Conservation (phyloP, 163 green algal species). For the Volvox carteri region DNA sequence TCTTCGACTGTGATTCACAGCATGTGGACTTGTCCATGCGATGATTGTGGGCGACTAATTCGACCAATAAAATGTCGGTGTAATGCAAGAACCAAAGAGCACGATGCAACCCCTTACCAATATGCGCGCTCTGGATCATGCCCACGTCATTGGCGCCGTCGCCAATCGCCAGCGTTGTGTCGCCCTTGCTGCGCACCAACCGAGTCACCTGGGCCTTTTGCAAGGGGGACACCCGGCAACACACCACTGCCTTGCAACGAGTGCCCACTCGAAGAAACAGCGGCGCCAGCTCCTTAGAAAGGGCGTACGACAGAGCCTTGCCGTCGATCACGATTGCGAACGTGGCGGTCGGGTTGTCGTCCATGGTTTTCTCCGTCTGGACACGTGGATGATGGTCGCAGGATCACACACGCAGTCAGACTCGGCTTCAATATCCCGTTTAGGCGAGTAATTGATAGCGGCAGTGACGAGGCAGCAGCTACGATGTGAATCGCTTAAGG, state of each 20-base stretch:
- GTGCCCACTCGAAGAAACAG: conserved; percentile 73
- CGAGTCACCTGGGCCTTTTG: conserved; percentile 90
- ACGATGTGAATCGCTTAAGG: neutral
- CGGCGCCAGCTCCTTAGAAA: conserved; percentile 62
- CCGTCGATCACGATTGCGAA: conserved; percentile 93
- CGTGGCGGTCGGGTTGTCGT: conserved; percentile 58
- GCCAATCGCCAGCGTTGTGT: conserved; percentile 87
- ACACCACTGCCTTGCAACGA: conserved; percentile 81
- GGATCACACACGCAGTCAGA: too few species aligned
- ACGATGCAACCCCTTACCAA: conserved; percentile 67
- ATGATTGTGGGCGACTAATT: too few species aligned
- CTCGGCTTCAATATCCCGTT: too few species aligned
- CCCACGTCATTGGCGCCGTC: conserved; percentile 93
- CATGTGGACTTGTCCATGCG: too few species aligned
- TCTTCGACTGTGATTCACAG: too few species aligned
- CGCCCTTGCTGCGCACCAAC: conserved; percentile 83
- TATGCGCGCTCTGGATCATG: conserved; percentile 92
- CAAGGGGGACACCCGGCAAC: conserved; percentile 88
- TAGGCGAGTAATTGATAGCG: too few species aligned
- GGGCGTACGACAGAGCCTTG: conserved; percentile 83
- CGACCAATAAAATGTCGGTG: too few species aligned
- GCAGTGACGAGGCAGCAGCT: neutral
- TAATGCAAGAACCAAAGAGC: neutral
- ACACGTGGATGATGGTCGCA: too few species aligned
- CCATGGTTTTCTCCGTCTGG: conserved; percentile 77